phyloP scores from a whole-genome alignment of 768 basidiomycete genomes.

The Termitomyces sp. region DNA sequence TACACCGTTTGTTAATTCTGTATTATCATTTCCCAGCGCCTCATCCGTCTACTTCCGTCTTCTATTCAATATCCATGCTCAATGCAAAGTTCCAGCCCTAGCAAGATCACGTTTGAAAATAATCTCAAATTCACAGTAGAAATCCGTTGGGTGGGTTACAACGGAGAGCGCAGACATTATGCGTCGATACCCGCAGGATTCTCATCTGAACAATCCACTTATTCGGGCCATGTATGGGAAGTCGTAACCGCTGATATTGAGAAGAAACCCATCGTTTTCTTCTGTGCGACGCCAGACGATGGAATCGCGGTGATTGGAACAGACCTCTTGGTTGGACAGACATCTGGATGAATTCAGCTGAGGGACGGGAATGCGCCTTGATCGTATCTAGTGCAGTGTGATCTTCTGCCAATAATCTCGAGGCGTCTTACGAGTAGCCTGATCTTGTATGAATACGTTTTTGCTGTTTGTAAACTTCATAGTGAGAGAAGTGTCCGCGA shows the following conservation, averaged over 20 bases:
- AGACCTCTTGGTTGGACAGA: not conserved
- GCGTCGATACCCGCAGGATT: not conserved
- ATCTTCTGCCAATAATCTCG: not conserved
- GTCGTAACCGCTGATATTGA: not conserved
- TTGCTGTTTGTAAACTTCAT: not conserved
- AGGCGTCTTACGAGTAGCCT: not conserved
- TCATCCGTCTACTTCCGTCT: not conserved
- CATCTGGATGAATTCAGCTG: not conserved
- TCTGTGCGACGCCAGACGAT: not conserved
- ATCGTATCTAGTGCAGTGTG: not conserved
- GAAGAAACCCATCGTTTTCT: not conserved
- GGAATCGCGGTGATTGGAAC: not conserved
- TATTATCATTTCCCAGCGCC: not conserved
- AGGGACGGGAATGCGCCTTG: not conserved
- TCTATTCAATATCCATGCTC: not conserved
- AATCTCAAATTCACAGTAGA: not conserved
- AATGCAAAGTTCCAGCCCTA: not conserved
- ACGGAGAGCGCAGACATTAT: not conserved
- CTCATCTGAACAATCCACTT: constrained; percentile 3
- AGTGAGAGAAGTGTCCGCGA: not conserved
- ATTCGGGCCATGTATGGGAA: constrained; percentile 9
- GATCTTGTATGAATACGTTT: not conserved
- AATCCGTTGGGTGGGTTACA: constrained; percentile 2
- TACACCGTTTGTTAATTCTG: not conserved
- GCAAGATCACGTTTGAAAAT: constrained; percentile 10